Evolutionary conservation across 148 eudicot genomes (phyloP).

Genomic region (Oxyria digyna): DNA sequence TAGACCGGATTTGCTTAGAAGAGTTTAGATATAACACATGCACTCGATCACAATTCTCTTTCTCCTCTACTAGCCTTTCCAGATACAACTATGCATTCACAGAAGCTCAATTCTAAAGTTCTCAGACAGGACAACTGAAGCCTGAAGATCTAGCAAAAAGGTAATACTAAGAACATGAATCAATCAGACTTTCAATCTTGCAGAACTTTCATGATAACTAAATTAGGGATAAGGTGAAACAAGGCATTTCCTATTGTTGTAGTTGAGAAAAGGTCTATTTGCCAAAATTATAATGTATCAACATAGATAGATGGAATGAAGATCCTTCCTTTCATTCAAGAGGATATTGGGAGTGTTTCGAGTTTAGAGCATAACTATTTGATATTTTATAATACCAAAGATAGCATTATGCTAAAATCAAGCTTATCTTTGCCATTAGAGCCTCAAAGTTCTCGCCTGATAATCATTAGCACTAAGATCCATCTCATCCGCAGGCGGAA

Average conservation of each 20-base stretch:
- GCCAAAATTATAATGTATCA: not conserved
- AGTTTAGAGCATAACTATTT: not conserved
- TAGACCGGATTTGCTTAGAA: not conserved
- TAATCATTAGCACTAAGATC: no score
- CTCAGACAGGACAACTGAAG: not conserved
- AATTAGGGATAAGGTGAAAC: not conserved
- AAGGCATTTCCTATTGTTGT: not conserved
- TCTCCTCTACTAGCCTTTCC: not conserved
- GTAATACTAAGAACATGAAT: not conserved
- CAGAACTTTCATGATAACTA: not conserved
- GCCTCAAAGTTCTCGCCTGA: no score
- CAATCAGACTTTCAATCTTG: not conserved
- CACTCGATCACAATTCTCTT: not conserved
- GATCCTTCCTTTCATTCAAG: not conserved
- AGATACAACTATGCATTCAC: not conserved
- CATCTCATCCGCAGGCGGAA: no score
- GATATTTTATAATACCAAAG: not conserved
- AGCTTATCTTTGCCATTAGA: no score
- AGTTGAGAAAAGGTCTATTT: not conserved
- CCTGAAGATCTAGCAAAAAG: not conserved
- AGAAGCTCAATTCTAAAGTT: slow-evolving; percentile 4
- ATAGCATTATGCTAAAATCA: no score
- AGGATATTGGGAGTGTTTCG: not conserved
- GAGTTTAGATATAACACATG: not conserved
- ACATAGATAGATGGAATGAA: not conserved